Conservation (phyloP, 306 rosid species). For the Quercus alba region DNA sequence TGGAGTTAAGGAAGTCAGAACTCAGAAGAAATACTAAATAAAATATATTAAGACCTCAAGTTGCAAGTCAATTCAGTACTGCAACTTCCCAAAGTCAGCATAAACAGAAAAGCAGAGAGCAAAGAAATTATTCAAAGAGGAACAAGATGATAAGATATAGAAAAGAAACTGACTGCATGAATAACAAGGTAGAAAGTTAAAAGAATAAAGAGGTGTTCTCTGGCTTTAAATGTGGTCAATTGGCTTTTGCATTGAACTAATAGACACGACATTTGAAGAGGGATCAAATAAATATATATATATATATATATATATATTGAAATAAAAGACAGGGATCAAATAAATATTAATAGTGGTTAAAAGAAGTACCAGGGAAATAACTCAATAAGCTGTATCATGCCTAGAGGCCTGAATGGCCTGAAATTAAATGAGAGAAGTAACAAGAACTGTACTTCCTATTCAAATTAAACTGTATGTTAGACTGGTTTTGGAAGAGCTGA, state of each 20-base stretch:
- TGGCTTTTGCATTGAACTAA: not conserved
- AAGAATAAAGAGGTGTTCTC: not conserved
- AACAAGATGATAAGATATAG: not conserved
- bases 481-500: too few species aligned
- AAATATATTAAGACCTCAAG: not conserved
- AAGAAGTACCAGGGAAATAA: not conserved
- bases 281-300: too few species aligned
- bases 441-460: not conserved
- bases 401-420: not conserved
- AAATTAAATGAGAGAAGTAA: not conserved
- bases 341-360: not conserved
- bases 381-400: not conserved
- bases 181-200: not conserved
- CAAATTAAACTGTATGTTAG: not conserved
- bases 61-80: not conserved
- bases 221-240: not conserved
- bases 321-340: not conserved
- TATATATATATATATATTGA: too few species aligned
- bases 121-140: not conserved
- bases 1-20: not conserved
- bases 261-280: not conserved
- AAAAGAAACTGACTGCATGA: not conserved
- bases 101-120: not conserved
- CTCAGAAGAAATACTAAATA: not conserved
- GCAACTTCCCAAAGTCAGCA: not conserved